phyloP scores from a whole-genome alignment of 164 flowering plant species.

The Echeveria elegans region DNA sequence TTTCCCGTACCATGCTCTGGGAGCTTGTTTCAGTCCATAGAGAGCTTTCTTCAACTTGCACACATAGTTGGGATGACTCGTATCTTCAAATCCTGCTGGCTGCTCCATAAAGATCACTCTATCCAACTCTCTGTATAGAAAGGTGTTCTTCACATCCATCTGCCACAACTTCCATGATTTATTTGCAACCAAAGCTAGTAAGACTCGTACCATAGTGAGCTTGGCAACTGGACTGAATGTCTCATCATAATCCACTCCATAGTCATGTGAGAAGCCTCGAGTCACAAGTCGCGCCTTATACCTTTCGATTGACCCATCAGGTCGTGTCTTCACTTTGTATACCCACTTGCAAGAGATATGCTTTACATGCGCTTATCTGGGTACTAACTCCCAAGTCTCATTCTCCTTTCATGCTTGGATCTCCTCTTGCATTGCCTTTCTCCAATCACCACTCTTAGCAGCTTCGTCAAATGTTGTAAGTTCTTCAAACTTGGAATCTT shows the following conservation, averaged over 20 bases:
- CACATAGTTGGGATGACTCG: not conserved
- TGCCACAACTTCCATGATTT: not conserved
- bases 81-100: not conserved
- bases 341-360: constrained; percentile 22
- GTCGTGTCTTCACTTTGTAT: constrained; percentile 16
- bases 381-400: no score
- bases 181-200: not conserved
- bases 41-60: constrained; percentile 1
- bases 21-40: constrained; percentile 8
- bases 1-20: not conserved
- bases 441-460: no score
- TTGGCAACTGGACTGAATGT: constrained; percentile 24
- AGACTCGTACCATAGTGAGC: constrained; percentile 13
- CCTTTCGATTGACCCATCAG: constrained; percentile 19
- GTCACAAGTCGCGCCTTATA: constrained; percentile 21
- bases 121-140: constrained; percentile 3
- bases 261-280: constrained; percentile 20
- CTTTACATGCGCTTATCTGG: no score
- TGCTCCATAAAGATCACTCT: constrained; percentile 8
- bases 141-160: not conserved
- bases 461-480: no score
- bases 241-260: constrained; percentile 24
- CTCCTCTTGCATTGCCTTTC: no score
- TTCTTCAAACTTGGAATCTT: no score
- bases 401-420: no score